Evolutionary conservation across 257 asterid species (phyloP).

Genomic region (Mitragyna speciosa): DNA sequence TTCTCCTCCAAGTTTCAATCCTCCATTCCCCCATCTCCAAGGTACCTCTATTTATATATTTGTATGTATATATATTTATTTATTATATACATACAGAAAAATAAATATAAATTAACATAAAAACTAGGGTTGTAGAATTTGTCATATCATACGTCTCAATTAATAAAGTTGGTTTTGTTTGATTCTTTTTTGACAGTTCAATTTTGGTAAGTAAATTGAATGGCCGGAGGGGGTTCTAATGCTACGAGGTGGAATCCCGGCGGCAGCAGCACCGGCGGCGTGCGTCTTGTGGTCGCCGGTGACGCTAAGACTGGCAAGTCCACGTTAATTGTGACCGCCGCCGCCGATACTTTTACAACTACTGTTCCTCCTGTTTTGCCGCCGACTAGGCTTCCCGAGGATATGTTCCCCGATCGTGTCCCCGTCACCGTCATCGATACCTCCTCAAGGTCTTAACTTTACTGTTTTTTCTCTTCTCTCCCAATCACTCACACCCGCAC

Average conservation of each 20-base stretch:
- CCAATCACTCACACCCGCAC: background rate
- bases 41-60: too few species aligned
- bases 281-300: constrained; percentile 95
- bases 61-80: too few species aligned
- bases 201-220: constrained; percentile 24
- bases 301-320: constrained; percentile 91
- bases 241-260: constrained; percentile 37
- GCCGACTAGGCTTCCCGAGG: constrained; percentile 89
- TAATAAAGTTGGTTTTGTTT: background rate
- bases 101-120: background rate
- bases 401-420: constrained; percentile 81
- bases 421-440: constrained; percentile 95
- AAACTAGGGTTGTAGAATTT: constrained; percentile 22
- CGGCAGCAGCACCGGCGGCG: constrained; percentile 25
- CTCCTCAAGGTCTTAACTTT: constrained; percentile 60
- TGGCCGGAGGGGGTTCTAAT: constrained; percentile 76
- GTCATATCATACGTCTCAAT: background rate
- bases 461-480: background rate
- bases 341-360: constrained; percentile 62
- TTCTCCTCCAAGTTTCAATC: too few species aligned
- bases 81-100: too few species aligned
- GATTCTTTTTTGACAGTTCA: background rate
- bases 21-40: too few species aligned
- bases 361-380: constrained; percentile 79
- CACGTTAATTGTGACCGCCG: constrained; percentile 85